These are phyloP conservation scores for Jaminaea rosea DNA, from an alignment of 1,284 basidiomycete genomes.

Conservation along the genomic window DNA sequence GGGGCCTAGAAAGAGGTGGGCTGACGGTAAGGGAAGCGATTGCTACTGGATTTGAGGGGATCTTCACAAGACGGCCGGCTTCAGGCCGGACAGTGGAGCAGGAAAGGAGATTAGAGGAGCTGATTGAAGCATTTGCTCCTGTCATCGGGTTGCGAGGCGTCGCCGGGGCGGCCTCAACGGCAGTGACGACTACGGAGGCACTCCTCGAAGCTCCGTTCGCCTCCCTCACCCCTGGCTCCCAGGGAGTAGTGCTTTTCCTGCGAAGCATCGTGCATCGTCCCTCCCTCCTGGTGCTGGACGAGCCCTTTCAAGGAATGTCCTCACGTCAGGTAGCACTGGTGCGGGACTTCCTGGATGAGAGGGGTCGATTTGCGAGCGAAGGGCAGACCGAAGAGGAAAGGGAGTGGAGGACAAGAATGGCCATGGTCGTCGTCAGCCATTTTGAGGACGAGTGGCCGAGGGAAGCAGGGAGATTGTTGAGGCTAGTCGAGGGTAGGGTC, in stretches of 20 bases:
- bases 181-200: neutral
- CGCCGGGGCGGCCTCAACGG: neutral
- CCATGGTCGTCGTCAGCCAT: slow-evolving; percentile 39
- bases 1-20: slow-evolving; percentile 22
- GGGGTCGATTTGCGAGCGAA: neutral
- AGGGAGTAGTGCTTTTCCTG: slow-evolving; percentile 37
- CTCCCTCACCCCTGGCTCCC: slow-evolving; percentile 27
- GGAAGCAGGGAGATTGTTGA: slow-evolving; percentile 22
- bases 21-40: slow-evolving; percentile 33
- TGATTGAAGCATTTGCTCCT: neutral
- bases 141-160: neutral
- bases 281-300: slow-evolving; percentile 36
- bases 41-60: slow-evolving; percentile 35
- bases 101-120: neutral
- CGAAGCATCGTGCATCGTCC: slow-evolving; percentile 35
- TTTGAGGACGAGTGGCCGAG: slow-evolving; percentile 42
- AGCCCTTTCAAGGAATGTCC: slow-evolving; percentile 45
- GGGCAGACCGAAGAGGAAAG: slow-evolving; percentile 6
- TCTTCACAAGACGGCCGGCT: slow-evolving; percentile 23
- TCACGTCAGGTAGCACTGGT: slow-evolving; percentile 19
- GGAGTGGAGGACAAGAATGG: slow-evolving; percentile 10
- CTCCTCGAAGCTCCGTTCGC: slow-evolving; percentile 16
- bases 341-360: slow-evolving; percentile 23
- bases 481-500: slow-evolving; percentile 24
- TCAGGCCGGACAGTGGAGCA: neutral